phyloP scores from a whole-genome alignment of 176 grass and related monocot genomes.

The Paspalum notatum region DNA sequence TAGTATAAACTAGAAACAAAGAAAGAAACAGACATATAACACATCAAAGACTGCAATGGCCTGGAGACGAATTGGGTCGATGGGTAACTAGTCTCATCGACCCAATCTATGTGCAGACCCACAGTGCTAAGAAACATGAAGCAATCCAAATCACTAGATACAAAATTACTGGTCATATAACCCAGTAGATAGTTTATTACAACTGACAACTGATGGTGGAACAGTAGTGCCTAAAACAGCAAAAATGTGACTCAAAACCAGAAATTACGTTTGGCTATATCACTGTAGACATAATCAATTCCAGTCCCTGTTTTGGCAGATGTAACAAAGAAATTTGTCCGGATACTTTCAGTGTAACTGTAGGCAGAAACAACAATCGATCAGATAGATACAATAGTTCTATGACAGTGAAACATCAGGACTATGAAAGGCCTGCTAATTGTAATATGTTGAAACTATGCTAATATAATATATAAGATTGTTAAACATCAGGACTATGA shows the following conservation, averaged over 20 bases:
- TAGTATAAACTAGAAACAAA: background rate
- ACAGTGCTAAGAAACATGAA: background rate
- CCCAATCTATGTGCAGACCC: background rate
- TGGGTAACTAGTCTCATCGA: background rate
- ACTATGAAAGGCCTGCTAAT: too few relatives aligned
- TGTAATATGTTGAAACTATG: too few relatives aligned
- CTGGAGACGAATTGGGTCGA: background rate
- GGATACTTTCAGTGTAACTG: conserved; percentile 74
- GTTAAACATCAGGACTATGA: background rate
- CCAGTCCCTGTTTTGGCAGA: conserved; percentile 76
- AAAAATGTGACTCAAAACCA: conserved; percentile 6
- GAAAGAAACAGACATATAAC: background rate
- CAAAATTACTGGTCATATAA: background rate
- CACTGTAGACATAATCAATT: conserved; percentile 65
- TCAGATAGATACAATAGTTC: conserved; percentile 1
- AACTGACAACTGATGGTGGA: background rate
- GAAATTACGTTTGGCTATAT: conserved; percentile 71
- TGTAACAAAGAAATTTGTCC: conserved; percentile 66
- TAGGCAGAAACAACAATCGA: conserved; percentile 1
- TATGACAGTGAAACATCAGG: background rate
- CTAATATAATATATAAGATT: too few relatives aligned
- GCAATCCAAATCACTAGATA: background rate
- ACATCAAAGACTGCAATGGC: background rate
- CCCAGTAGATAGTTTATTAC: background rate
- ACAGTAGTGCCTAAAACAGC: background rate